Conservation (phyloP, 176 grass and related monocot genomes). For the Pontederia crassipes region DNA sequence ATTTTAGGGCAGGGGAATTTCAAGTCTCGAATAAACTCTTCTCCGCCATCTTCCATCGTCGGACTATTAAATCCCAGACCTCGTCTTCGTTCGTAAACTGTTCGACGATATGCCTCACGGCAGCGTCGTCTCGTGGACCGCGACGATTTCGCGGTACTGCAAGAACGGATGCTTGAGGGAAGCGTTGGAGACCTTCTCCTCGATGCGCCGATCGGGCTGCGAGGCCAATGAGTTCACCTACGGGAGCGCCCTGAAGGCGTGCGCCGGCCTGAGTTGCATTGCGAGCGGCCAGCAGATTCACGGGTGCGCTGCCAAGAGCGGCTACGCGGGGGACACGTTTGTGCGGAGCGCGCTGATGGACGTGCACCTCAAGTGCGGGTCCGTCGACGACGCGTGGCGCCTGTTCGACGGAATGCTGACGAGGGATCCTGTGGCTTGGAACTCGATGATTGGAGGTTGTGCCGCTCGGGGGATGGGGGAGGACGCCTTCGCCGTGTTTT, state of each 20-base stretch:
- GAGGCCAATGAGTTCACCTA: slow-evolving; percentile 71
- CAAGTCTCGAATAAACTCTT: no score
- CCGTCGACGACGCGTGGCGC: slow-evolving; percentile 21
- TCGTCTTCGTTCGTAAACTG: slow-evolving; percentile 22
- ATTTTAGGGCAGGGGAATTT: no score
- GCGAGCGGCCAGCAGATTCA: slow-evolving; percentile 64
- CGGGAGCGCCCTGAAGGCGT: slow-evolving; percentile 35
- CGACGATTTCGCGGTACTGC: slow-evolving; percentile 59
- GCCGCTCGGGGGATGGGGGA: slow-evolving; percentile 29
- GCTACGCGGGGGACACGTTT: slow-evolving; percentile 50
- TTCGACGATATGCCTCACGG: slow-evolving; percentile 58
- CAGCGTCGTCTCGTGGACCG: slow-evolving; percentile 67
- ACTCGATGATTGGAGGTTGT: slow-evolving; percentile 57
- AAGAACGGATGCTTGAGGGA: slow-evolving; percentile 26
- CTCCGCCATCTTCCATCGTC: no score
- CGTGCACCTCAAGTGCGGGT: slow-evolving; percentile 58
- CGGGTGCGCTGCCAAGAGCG: slow-evolving; percentile 39
- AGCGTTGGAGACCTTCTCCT: slow-evolving; percentile 42
- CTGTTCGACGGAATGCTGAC: slow-evolving; percentile 47
- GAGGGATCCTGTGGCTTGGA: slow-evolving; percentile 68
- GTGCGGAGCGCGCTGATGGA: slow-evolving; percentile 76
- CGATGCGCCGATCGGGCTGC: slow-evolving; percentile 26
- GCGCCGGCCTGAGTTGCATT: slow-evolving; percentile 18
- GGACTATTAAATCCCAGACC: no score
- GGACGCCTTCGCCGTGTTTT: slow-evolving; percentile 36